phyloP scores from a whole-genome alignment of 2,329 filamentous ascomycete genomes.

The Phialemoniopsis sp. region DNA sequence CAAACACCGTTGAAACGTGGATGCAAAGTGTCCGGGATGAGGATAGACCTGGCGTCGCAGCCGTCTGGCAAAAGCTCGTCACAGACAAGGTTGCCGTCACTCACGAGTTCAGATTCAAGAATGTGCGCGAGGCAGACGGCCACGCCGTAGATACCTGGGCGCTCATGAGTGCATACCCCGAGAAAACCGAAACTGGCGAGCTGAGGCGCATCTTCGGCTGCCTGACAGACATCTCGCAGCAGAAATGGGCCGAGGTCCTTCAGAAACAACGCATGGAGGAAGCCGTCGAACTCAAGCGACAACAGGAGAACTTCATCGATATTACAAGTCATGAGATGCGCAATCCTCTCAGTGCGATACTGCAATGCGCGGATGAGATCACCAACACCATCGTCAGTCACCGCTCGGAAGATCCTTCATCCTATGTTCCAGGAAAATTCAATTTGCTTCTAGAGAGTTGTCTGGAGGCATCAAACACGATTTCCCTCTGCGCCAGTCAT shows the following conservation, averaged over 20 bases:
- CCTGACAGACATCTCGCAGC: slow-evolving; percentile 80
- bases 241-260: slow-evolving; percentile 80
- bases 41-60: slow-evolving; percentile 54
- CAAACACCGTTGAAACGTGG: slow-evolving; percentile 60
- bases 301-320: slow-evolving; percentile 69
- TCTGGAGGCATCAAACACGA: slow-evolving; percentile 76
- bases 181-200: slow-evolving; percentile 58
- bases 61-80: slow-evolving; percentile 60
- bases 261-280: slow-evolving; percentile 76
- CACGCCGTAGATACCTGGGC: slow-evolving; percentile 70
- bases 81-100: slow-evolving; percentile 60
- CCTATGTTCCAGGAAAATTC: slow-evolving; percentile 28
- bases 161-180: slow-evolving; percentile 71
- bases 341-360: slow-evolving; percentile 69
- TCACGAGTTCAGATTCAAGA: slow-evolving; percentile 73
- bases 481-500: slow-evolving; percentile 74
- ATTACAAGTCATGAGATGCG: slow-evolving; percentile 74
- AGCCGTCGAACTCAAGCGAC: slow-evolving; percentile 73
- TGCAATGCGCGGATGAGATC: slow-evolving; percentile 76
- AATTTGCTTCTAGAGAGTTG: slow-evolving; percentile 48
- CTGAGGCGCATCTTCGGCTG: slow-evolving; percentile 76
- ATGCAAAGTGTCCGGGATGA: slow-evolving; percentile 68
- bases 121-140: slow-evolving; percentile 55
- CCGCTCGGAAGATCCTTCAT: slow-evolving; percentile 15
- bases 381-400: slow-evolving; percentile 41